A percentile compares a stretch with the other conserved stretches of the same genome.
Evolutionary conservation across 192 early-diverging fungal species (phyloP).

Genomic region (Chytriomyces confervae): DNA sequence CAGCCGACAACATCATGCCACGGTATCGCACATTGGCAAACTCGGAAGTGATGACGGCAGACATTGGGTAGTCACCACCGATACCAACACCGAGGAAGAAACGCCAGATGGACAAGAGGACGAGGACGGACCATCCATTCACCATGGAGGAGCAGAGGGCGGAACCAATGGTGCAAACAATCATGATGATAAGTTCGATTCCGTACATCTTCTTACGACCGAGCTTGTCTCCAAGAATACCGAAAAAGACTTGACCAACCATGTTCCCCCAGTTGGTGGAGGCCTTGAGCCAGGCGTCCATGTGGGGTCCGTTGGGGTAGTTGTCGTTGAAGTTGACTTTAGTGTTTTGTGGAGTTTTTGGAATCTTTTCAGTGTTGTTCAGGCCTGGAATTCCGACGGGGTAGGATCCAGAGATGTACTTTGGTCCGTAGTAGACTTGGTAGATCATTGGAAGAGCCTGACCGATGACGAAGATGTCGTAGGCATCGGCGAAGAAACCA

Average conservation of each 20-base stretch:
- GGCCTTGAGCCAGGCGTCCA: slow-evolving; percentile 87
- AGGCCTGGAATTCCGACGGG: neutral
- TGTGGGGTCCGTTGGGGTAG: slow-evolving; percentile 36
- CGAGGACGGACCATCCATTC: slow-evolving; percentile 69
- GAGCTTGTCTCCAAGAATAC: slow-evolving; percentile 84
- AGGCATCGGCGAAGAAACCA: slow-evolving; percentile 73
- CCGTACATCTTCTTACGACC: slow-evolving; percentile 92
- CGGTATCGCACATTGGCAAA: slow-evolving; percentile 80
- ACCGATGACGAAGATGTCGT: slow-evolving; percentile 94
- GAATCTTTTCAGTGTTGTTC: slow-evolving; percentile 7
- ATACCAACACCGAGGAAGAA: slow-evolving; percentile 92
- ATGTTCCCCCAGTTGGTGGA: slow-evolving; percentile 88
- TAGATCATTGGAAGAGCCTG: slow-evolving; percentile 86
- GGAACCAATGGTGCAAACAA: slow-evolving; percentile 82
- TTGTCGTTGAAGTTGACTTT: slow-evolving; percentile 31
- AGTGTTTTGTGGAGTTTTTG: slow-evolving; percentile 40
- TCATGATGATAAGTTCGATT: slow-evolving; percentile 87
- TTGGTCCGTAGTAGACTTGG: slow-evolving; percentile 41
- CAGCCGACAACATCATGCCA: slow-evolving; percentile 85
- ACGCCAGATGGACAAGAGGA: slow-evolving; percentile 86
- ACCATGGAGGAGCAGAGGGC: slow-evolving; percentile 74
- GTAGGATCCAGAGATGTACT: slow-evolving; percentile 32
- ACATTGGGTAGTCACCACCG: slow-evolving; percentile 95
- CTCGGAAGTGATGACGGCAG: slow-evolving; percentile 92
- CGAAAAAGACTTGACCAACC: slow-evolving; percentile 89